Conservation (phyloP, 805 yeast species). For the fission yeast (Schizosaccharomyces pombe) region DNA sequence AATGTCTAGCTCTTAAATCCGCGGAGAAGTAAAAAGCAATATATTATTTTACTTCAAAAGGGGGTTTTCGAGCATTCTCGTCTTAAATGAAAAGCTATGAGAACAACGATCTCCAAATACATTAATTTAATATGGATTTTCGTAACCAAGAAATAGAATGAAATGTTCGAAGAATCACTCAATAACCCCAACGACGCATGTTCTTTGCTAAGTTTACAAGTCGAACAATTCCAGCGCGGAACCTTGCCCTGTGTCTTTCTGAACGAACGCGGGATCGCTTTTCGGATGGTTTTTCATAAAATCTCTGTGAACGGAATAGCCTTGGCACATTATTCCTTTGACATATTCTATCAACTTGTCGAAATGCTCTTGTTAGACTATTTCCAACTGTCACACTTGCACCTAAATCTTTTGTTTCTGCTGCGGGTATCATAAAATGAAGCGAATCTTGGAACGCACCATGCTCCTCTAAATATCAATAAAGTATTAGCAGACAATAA, state of each 20-base stretch:
- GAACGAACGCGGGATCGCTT: conserved; percentile 4
- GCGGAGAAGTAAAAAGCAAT: no score
- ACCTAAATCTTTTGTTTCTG: background rate
- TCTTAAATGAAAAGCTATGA: no score
- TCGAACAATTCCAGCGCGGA: conserved; percentile 3
- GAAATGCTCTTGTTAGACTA: background rate
- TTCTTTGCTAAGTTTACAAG: conserved; percentile 4
- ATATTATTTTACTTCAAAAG: no score
- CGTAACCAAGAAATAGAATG: no score
- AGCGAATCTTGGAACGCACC: background rate
- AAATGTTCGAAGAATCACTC: no score
- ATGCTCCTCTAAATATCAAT: background rate
- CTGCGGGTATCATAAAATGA: background rate
- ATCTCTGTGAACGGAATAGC: background rate
- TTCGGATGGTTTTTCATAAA: conserved; percentile 4
- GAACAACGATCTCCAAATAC: no score
- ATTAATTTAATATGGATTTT: no score
- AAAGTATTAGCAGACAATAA: no score
- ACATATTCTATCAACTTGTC: background rate
- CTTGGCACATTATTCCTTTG: background rate
- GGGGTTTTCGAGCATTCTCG: no score
- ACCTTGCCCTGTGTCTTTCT: conserved; percentile 2
- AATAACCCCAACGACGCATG: conserved; percentile 4
- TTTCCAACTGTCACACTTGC: background rate
- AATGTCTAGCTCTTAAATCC: no score